Percentiles rank a stretch among this genome's conserved stretches.
These are phyloP conservation scores for Wickerhamomyces mucosus DNA, from an alignment of 805 yeast genomes.

Conservation along the genomic window DNA sequence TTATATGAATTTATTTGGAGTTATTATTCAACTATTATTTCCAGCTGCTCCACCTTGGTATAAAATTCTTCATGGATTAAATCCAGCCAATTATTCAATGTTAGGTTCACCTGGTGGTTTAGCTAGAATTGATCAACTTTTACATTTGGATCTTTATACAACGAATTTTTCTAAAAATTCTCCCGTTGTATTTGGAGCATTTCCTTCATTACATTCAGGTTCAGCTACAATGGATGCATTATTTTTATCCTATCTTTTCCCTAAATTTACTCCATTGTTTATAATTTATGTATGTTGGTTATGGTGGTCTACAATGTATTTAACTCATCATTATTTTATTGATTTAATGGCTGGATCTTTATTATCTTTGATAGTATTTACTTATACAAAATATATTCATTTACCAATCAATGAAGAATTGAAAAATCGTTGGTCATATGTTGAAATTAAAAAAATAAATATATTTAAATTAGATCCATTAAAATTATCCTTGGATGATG, in stretches of 20 bases:
- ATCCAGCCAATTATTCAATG: conserved; percentile 88
- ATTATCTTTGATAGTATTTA: conserved; percentile 63
- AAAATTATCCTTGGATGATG: conserved; percentile 14
- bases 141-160: conserved; percentile 79
- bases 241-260: conserved; percentile 78
- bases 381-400: conserved; percentile 54
- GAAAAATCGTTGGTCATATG: conserved; percentile 66
- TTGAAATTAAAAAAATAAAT: conserved; percentile 27
- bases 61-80: conserved; percentile 70
- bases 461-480: conserved; percentile 27
- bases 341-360: conserved; percentile 92
- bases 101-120: conserved; percentile 94
- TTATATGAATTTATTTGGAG: conserved; percentile 85
- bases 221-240: conserved; percentile 91
- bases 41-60: conserved; percentile 99
- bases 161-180: conserved; percentile 68
- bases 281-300: conserved; percentile 80
- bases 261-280: conserved; percentile 55
- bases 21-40: conserved; percentile 66
- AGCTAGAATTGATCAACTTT: conserved; percentile 69
- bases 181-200: conserved; percentile 91
- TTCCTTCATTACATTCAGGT: conserved; percentile 84
- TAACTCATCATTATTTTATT: conserved; percentile 92
- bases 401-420: conserved; percentile 51
- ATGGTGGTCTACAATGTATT: conserved; percentile 98